Evolutionary conservation across 2,329 filamentous ascomycete genomes (phyloP), one percentile per base, ranked within the genome.

Genomic region (Fusarium haematococcum): DNA sequence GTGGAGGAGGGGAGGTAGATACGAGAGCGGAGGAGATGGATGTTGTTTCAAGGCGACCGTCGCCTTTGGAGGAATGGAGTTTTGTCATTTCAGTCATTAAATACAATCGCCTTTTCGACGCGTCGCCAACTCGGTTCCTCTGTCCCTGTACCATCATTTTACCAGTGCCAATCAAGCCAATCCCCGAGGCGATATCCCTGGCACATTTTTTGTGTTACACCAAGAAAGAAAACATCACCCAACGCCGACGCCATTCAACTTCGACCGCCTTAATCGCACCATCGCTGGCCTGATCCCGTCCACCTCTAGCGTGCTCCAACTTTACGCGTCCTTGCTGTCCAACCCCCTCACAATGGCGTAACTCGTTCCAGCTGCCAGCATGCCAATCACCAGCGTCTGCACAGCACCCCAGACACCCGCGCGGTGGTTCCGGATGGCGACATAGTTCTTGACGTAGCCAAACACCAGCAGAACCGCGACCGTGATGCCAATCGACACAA

Each of bases 321-420:
- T 25, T 57, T 65, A 79, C 33, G 37, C 52, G 57, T 78, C 77
- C 25, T 67, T 73, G 6, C 64, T 63, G 71, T 90, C 89, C 69
- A 92, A 83, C n/a, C 85, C 80, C 69, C 88, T 86, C 32, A 93
- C 90, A 67, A 93, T 88, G 5, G 83, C 86, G 80, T 93, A 92
- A 25, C 91, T 91, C 10, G 91, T 90, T 1, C 89, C 91, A 1
- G 92, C 92, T 6, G 92, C 92, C 65, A 92, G 73, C 16, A 90
- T 88, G 33, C 92, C 92, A 52, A 93, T 88, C 23, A 91, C 77
- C 52, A 92, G 82, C 80, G 92, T 94, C 82, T 93, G 90, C 32
- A 91, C 59, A 0, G 91, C 91, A 8, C 91, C 91, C 82, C 86
- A 88, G 16, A 90, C 75, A 11, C 89, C 90, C 1, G 88, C 87